Conservation (phyloP, 1,284 basidiomycete species). For the Moesziomyces parantarcticus region DNA sequence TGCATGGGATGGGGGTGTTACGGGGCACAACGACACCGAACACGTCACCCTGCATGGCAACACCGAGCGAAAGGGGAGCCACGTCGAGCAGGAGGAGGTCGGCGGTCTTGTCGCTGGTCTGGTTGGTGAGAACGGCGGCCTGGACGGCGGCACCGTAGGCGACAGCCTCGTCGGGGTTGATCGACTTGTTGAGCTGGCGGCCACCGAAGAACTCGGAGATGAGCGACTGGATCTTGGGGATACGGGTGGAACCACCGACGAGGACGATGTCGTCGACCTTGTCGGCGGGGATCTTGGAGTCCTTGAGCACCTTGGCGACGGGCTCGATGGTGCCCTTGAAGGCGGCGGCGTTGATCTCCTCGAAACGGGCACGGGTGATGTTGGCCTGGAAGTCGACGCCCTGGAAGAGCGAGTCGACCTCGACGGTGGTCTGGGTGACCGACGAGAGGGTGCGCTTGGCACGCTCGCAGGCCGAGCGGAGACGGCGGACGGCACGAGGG, state of each 20-base stretch:
- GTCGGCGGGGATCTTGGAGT: conserved; percentile 94
- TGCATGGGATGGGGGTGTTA: conserved; percentile 67
- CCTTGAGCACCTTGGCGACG: conserved; percentile 98
- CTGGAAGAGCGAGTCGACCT: conserved; percentile 98
- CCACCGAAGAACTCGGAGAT: conserved; percentile 98
- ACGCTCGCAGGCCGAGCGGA: conserved; percentile 97
- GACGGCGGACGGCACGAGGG: conserved; percentile 91
- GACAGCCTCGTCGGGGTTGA: conserved; percentile 72
- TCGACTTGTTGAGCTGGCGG: conserved; percentile 95
- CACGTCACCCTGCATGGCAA: conserved; percentile 68
- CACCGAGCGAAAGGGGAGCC: conserved; percentile 68
- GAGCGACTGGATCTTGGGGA: conserved; percentile 97
- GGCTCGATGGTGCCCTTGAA: conserved; percentile 99
- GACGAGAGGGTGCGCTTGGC: conserved; percentile 98
- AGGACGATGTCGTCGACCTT: conserved; percentile 99
- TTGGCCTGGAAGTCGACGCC: conserved; percentile 71
- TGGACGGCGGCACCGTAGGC: conserved; percentile 69
- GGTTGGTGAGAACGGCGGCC: conserved; percentile 67
- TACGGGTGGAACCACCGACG: conserved; percentile 99
- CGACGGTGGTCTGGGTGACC: conserved; percentile 97
- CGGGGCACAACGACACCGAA: conserved; percentile 67
- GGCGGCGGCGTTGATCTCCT: conserved; percentile 93
- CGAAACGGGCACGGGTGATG: conserved; percentile 87
- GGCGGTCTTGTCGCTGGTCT: conserved; percentile 68
- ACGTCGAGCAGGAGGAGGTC: conserved; percentile 68